phyloP scores from a whole-genome alignment of 257 asterid genomes.

The Voacanga thouarsii region DNA sequence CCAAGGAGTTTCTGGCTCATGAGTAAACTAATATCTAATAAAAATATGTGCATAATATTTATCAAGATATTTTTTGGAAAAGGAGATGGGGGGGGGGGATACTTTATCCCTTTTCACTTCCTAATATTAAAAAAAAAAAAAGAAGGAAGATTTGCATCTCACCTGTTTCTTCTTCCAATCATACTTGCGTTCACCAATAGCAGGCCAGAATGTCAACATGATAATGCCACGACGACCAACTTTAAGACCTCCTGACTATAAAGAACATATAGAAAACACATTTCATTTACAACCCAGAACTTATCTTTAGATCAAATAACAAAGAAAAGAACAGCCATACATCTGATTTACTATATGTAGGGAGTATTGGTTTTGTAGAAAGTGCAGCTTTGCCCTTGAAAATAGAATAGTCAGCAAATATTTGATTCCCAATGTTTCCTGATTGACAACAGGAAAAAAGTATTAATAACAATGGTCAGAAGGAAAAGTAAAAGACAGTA shows the following conservation, averaged over 20 bases:
- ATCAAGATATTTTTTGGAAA: neutral
- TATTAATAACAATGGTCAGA: neutral
- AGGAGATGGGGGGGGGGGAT: neutral
- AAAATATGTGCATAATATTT: neutral
- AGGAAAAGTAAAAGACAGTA: neutral
- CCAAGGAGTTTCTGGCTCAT: neutral
- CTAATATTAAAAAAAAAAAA: neutral
- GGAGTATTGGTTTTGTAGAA: constrained; percentile 64
- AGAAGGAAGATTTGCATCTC: constrained; percentile 1
- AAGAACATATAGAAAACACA: constrained; percentile 8
- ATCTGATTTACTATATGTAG: constrained; percentile 55
- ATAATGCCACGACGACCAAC: constrained; percentile 72
- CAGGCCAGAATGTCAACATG: constrained; percentile 72
- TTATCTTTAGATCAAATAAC: neutral
- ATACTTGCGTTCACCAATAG: constrained; percentile 87
- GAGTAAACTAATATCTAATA: neutral
- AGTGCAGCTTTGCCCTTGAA: constrained; percentile 93
- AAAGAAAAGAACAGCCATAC: constrained; percentile 36
- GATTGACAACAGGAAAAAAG: neutral
- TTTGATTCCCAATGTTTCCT: constrained; percentile 33
- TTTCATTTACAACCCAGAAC: neutral
- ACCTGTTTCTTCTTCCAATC: constrained; percentile 92
- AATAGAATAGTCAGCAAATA: constrained; percentile 70
- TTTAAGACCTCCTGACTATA: constrained; percentile 63
- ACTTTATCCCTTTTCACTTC: neutral